Evolutionary conservation across 1,284 basidiomycete species (phyloP), one percentile per base, ranked within the genome.

Genomic region (Ustilago lituana): DNA sequence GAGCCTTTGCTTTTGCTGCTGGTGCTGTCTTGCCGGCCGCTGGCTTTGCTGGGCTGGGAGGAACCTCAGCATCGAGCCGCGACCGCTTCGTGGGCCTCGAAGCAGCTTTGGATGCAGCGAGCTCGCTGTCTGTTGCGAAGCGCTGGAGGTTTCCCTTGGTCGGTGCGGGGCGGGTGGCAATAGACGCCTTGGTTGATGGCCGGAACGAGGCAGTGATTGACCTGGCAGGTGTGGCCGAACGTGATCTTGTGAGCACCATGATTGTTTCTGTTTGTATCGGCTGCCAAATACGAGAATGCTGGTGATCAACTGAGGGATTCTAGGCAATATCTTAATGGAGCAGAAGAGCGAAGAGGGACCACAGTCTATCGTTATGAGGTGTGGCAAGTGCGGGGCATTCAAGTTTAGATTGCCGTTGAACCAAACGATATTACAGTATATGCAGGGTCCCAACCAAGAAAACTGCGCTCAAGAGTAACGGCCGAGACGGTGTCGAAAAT

Each of bases 171-270:
- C 47, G 52, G 35, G 55, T 41, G n/a, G 56, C 43, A 32, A 69
- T 54, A 4, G 60, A 55, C n/a, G 66, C 49, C 27, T 69, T 69
- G 19, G 31, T 53, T 5, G 66, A 59, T 6, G 55, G 24, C 1
- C 56, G 23, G 32, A 69, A 60, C 2, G 66, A 69, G 10, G 66
- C 55, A 9, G 66, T 48, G 12, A 69, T 36, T 2, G 52, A 55
- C 20, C 46, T 69, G 43, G 48, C 60, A 15, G 66, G 66, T 19
- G 66, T 63, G 4, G 60, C 66, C 23, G 66, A 69, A 19, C 66
- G 59, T 8, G 66, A 63, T 17, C 66, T 54, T 27, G 66, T 69
- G 29, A 69, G 38, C 24, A 63, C 66, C 66, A 69, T 69, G 29
- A n/a, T n/a, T n/a, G n/a, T n/a, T n/a, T n/a, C 0, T 32, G 22